Percentiles rank a stretch among this genome's conserved stretches.
Evolutionary conservation across 768 basidiomycete species (phyloP).

Genomic region (Mycena kentingensis): DNA sequence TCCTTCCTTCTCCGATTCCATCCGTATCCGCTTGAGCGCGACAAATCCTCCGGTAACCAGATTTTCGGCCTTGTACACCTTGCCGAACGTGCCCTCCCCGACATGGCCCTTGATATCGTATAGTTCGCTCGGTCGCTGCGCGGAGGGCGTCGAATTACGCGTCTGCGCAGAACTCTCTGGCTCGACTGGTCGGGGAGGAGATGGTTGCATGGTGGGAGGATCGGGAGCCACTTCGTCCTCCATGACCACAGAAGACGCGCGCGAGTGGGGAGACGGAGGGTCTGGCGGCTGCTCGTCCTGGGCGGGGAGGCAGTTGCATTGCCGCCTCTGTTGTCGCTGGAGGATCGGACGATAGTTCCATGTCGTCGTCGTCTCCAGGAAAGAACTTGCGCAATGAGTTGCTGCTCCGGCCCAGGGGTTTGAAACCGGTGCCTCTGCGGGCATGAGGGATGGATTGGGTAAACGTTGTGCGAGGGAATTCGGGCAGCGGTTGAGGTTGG

Average conservation of each 20-base stretch:
- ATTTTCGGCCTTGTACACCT: conserved; percentile 93
- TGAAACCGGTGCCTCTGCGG: conserved; percentile 55
- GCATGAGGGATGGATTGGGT: conserved; percentile 17
- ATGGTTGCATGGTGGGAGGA: not conserved
- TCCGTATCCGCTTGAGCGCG: conserved; percentile 93
- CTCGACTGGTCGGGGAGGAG: conserved; percentile 4
- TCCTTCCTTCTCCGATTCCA: conserved; percentile 97
- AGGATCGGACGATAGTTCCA: conserved; percentile 37
- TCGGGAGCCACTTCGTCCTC: conserved; percentile 16
- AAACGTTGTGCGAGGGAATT: conserved; percentile 10
- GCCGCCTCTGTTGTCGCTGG: conserved; percentile 3
- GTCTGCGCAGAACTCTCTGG: conserved; percentile 15
- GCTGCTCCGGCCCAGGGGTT: conserved; percentile 59
- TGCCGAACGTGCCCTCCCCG: conserved; percentile 98
- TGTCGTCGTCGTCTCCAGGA: conserved; percentile 78
- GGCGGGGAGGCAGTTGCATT: not conserved
- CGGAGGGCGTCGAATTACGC: conserved; percentile 14
- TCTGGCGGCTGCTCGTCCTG: conserved; percentile 3
- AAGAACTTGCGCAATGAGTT: conserved; percentile 78
- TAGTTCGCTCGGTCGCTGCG: conserved; percentile 48
- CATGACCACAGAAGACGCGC: conserved; percentile 20
- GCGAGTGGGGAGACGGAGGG: conserved; percentile 12
- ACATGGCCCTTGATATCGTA: conserved; percentile 92
- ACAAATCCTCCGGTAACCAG: conserved; percentile 74
- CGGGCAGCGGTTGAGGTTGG: conserved; percentile 17